These are phyloP conservation scores for Cyberlindnera petersonii DNA, from an alignment of 805 yeast species.

Conservation along the genomic window DNA sequence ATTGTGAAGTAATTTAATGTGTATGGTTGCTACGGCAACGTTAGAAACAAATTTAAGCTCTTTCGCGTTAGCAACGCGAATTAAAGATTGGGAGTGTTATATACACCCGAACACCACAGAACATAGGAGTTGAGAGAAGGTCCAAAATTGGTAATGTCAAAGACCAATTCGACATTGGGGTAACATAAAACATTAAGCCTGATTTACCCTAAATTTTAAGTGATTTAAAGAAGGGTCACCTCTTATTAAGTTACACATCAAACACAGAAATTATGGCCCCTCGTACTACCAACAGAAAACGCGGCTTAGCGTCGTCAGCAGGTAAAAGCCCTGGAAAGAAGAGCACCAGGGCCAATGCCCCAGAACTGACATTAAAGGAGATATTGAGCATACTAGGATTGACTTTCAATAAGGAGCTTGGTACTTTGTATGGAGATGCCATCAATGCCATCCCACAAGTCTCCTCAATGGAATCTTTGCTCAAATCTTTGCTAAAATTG, in stretches of 20 bases:
- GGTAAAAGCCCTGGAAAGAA: constrained; percentile 28
- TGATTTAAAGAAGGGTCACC: too few species aligned
- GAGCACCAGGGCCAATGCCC: constrained; percentile 31
- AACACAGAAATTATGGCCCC: constrained; percentile 2
- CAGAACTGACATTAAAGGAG: constrained; percentile 43
- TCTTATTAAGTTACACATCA: too few species aligned
- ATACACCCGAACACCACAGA: constrained; percentile 9
- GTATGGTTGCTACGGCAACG: constrained; percentile 1
- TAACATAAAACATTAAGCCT: too few species aligned
- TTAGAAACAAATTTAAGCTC: too few species aligned
- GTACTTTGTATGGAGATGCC: constrained; percentile 57
- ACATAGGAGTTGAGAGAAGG: background rate
- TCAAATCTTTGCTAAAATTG: constrained; percentile 41
- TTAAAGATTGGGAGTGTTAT: too few species aligned
- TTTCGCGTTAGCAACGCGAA: background rate
- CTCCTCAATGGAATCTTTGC: constrained; percentile 16
- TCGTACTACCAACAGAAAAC: constrained; percentile 17
- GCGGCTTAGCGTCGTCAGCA: constrained; percentile 8
- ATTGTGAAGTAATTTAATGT: too few species aligned
- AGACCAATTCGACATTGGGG: too few species aligned
- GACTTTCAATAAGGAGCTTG: constrained; percentile 55
- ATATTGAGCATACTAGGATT: constrained; percentile 50
- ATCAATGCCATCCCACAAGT: constrained; percentile 39
- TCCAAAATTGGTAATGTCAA: too few species aligned
- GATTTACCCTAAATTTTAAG: too few species aligned